Conservation (phyloP, 1,139 yeast species). For the Diutina scorzettiae region DNA sequence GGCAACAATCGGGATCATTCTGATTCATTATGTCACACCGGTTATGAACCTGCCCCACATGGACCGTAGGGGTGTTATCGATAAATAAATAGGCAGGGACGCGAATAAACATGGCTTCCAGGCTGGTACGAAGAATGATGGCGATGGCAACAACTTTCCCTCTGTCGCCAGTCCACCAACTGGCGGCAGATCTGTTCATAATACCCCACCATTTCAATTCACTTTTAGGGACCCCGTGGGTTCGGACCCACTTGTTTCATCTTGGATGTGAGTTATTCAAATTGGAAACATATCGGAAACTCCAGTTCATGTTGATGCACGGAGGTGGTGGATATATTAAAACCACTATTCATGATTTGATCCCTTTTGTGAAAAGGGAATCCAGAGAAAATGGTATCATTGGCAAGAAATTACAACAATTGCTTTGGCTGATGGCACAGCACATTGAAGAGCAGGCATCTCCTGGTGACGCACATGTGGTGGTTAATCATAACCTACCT, state of each 20-base stretch:
- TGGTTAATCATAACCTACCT: background rate
- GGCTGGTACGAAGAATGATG: no score
- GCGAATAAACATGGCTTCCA: no score
- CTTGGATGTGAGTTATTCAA: conserved; percentile 2
- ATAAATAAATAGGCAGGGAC: no score
- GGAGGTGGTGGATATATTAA: conserved; percentile 4
- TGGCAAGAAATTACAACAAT: background rate
- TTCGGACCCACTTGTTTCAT: conserved; percentile 3
- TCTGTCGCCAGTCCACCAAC: background rate
- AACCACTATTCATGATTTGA: background rate
- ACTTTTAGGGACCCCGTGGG: background rate
- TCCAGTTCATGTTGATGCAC: background rate
- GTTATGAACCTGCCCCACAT: no score
- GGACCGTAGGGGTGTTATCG: no score
- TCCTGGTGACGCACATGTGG: background rate
- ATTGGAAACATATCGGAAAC: conserved; percentile 2
- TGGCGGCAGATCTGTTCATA: background rate
- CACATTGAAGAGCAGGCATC: background rate
- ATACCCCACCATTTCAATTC: conserved; percentile 1
- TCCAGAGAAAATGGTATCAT: background rate
- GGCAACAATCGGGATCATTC: background rate
- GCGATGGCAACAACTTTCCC: background rate
- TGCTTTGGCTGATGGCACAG: background rate
- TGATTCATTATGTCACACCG: background rate
- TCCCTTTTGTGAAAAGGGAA: background rate